These are phyloP conservation scores for Vitis labrusca DNA, from an alignment of 164 flowering plant species.

Conservation along the genomic window DNA sequence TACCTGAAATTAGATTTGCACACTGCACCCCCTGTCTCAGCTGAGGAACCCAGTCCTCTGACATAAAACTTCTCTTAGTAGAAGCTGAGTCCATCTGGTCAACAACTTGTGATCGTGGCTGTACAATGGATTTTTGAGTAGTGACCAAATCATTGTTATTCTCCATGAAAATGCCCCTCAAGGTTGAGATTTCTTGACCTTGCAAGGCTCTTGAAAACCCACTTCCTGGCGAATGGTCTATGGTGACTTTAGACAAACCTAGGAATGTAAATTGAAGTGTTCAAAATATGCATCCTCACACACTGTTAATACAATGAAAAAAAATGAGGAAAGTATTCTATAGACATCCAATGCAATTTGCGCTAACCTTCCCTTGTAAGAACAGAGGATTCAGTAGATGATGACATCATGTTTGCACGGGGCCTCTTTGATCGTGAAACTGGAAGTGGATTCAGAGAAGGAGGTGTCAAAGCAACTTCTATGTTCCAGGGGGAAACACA, in stretches of 20 bases:
- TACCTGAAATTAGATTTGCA: slow-evolving; percentile 71
- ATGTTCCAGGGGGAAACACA: slow-evolving; percentile 98
- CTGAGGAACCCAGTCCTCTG: slow-evolving; percentile 53
- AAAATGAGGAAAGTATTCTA: no score
- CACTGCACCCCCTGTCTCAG: slow-evolving; percentile 57
- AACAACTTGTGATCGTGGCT: slow-evolving; percentile 51
- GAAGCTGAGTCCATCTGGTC: slow-evolving; percentile 51
- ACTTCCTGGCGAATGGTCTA: slow-evolving; percentile 58
- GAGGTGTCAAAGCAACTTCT: slow-evolving; percentile 79
- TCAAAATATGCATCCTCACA: no score
- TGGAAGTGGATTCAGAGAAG: slow-evolving; percentile 74
- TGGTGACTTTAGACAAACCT: slow-evolving; percentile 61
- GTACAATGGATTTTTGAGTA: slow-evolving; percentile 51
- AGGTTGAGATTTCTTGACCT: slow-evolving; percentile 86
- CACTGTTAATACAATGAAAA: no score
- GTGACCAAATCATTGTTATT: slow-evolving; percentile 54
- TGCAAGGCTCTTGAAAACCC: slow-evolving; percentile 88
- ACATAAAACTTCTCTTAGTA: slow-evolving; percentile 44
- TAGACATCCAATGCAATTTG: no score
- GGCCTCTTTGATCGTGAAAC: slow-evolving; percentile 73
- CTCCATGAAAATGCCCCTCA: slow-evolving; percentile 62
- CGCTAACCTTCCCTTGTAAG: slow-evolving; percentile 71
- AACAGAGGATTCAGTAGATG: slow-evolving; percentile 76
- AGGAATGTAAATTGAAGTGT: neutral
- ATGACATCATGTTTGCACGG: slow-evolving; percentile 52